Conservation (phyloP, 805 yeast species). For the Wickerhamiella lipophila region DNA sequence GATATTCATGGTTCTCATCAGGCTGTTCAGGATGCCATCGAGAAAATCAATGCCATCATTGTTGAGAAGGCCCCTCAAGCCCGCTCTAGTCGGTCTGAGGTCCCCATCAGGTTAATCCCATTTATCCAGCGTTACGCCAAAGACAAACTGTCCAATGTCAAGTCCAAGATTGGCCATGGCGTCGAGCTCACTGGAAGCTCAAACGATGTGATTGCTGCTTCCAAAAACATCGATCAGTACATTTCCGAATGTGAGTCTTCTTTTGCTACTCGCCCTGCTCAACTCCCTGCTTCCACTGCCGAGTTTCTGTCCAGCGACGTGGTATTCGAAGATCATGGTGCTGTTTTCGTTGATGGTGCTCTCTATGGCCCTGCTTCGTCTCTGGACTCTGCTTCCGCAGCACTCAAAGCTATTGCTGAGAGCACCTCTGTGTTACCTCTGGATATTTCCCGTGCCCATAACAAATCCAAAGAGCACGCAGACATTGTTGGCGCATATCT, state of each 20-base stretch:
- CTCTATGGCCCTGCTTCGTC: slow-evolving; percentile 46
- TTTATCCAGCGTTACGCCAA: slow-evolving; percentile 12
- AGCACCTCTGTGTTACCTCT: slow-evolving; percentile 50
- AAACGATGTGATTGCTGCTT: slow-evolving; percentile 29
- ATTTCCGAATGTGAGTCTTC: slow-evolving; percentile 2
- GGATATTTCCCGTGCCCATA: slow-evolving; percentile 83
- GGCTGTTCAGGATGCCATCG: slow-evolving; percentile 64
- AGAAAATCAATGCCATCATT: slow-evolving; percentile 55
- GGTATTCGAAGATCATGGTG: slow-evolving; percentile 23
- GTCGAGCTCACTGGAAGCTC: slow-evolving; percentile 18
- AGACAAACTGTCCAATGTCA: slow-evolving; percentile 13
- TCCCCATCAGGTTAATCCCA: slow-evolving; percentile 4
- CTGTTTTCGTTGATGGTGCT: slow-evolving; percentile 42
- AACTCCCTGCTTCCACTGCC: not conserved
- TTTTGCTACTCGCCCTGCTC: slow-evolving; percentile 4
- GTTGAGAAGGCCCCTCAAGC: slow-evolving; percentile 46
- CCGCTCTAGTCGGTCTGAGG: slow-evolving; percentile 1
- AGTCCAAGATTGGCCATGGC: slow-evolving; percentile 5
- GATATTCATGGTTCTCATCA: slow-evolving; percentile 72
- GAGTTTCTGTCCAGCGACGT: slow-evolving; percentile 8
- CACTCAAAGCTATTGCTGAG: slow-evolving; percentile 48
- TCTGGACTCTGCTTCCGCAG: slow-evolving; percentile 48
- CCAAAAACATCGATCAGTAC: slow-evolving; percentile 25
- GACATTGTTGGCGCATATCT: slow-evolving; percentile 59
- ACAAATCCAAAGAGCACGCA: slow-evolving; percentile 66